Conservation (phyloP, 2,329 filamentous ascomycete species). For the Myotisia sp. region DNA sequence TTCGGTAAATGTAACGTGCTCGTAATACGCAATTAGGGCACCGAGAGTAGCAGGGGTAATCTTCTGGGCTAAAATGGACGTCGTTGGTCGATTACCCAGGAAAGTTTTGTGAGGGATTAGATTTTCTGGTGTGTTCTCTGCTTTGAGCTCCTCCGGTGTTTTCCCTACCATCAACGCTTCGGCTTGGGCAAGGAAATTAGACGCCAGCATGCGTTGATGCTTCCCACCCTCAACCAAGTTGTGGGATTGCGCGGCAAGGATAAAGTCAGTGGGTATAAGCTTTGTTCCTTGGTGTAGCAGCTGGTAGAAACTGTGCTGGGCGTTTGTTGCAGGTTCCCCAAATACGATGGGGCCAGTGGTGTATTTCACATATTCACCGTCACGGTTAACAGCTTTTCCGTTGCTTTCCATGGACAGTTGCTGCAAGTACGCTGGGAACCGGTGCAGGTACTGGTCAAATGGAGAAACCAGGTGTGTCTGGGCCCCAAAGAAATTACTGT, state of each 20-base stretch:
- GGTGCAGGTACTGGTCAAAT: slow-evolving; percentile 98
- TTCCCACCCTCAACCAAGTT: slow-evolving; percentile 86
- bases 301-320: slow-evolving; percentile 99
- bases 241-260: slow-evolving; percentile 89
- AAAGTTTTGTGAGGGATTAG: slow-evolving; percentile 98
- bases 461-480: slow-evolving; percentile 96
- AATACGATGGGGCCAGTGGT: slow-evolving; percentile 93
- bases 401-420: slow-evolving; percentile 99
- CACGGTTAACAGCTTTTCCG: slow-evolving; percentile 89
- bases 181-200: slow-evolving; percentile 38
- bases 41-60: slow-evolving; percentile 91
- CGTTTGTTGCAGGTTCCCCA: slow-evolving; percentile 96
- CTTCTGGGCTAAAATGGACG: slow-evolving; percentile 80
- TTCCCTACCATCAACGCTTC: slow-evolving; percentile 42
- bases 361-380: slow-evolving; percentile 82
- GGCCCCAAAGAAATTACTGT: slow-evolving; percentile 95
- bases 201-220: slow-evolving; percentile 59
- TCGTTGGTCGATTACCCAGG: slow-evolving; percentile 92
- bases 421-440: slow-evolving; percentile 97
- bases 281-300: slow-evolving; percentile 98
- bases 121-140: slow-evolving; percentile 34
- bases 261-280: slow-evolving; percentile 96
- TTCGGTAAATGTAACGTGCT: slow-evolving; percentile 96
- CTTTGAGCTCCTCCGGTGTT: slow-evolving; percentile 34
- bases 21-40: slow-evolving; percentile 95